Percentiles rank a stretch among this genome's conserved stretches.
phyloP scores from a whole-genome alignment of 139 green algal genomes.

The Coelastrella sp. region DNA sequence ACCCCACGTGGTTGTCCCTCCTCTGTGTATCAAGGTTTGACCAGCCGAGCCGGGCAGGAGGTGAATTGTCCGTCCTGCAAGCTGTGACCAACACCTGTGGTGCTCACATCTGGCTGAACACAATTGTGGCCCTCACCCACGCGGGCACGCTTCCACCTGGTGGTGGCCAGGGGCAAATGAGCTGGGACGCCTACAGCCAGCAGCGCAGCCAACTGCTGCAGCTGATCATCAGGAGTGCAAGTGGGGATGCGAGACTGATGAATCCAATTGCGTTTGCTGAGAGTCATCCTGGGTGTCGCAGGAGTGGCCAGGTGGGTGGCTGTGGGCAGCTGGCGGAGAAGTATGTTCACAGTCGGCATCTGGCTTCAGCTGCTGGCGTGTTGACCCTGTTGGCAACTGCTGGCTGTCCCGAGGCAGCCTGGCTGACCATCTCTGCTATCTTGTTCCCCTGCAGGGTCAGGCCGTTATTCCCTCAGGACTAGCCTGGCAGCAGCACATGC shows the following conservation, averaged over 20 bases:
- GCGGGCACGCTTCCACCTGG: constrained; percentile 32
- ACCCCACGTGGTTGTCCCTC: background rate
- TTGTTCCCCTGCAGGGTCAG: constrained; percentile 31
- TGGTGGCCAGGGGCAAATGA: constrained; percentile 35
- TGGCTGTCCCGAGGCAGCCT: no score
- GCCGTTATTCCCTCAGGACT: constrained; percentile 57
- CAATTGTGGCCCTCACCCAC: constrained; percentile 67
- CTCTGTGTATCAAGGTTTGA: constrained; percentile 24
- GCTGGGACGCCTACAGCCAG: constrained; percentile 59
- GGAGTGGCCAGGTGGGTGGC: constrained; percentile 17
- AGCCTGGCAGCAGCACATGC: constrained; percentile 62
- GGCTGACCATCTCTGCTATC: no score
- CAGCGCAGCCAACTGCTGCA: constrained; percentile 65
- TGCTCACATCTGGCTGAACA: constrained; percentile 68
- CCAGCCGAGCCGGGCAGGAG: constrained; percentile 15
- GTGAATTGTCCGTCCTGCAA: constrained; percentile 52
- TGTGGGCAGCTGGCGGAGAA: background rate
- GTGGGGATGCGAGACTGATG: constrained; percentile 66
- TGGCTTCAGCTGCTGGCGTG: background rate
- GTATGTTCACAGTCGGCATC: background rate
- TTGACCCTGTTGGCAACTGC: background rate
- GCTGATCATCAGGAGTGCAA: constrained; percentile 53
- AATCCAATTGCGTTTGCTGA: constrained; percentile 70
- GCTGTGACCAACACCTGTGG: constrained; percentile 52
- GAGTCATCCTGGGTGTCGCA: constrained; percentile 51